Evolutionary conservation across 1,139 yeast genomes (phyloP).

Genomic region (Lodderomyces theae): DNA sequence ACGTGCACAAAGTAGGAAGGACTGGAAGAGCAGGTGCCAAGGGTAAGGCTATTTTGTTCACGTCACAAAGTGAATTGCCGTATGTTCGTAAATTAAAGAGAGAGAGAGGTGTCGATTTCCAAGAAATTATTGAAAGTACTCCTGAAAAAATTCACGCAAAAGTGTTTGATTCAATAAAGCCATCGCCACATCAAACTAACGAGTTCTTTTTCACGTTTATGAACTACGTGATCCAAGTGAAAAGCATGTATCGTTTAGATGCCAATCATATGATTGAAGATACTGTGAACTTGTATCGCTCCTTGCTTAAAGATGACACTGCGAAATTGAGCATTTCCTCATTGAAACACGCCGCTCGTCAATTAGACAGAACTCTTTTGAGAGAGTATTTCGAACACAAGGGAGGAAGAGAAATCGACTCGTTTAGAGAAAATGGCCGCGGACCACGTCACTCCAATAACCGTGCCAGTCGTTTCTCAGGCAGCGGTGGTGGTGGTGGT

Average conservation of each 20-base stretch:
- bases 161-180: slow-evolving; percentile 14
- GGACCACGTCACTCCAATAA: background rate
- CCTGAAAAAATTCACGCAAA: slow-evolving; percentile 6
- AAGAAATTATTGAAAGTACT: slow-evolving; percentile 18
- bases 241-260: slow-evolving; percentile 25
- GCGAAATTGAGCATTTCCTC: slow-evolving; percentile 13
- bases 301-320: slow-evolving; percentile 15
- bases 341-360: background rate
- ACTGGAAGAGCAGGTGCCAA: slow-evolving; percentile 90
- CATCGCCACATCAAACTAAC: slow-evolving; percentile 15
- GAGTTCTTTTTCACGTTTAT: slow-evolving; percentile 28
- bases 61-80: slow-evolving; percentile 45
- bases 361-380: slow-evolving; percentile 6
- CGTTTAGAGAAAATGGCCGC: background rate
- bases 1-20: slow-evolving; percentile 93
- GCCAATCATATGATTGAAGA: slow-evolving; percentile 10
- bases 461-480: background rate
- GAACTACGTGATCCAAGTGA: slow-evolving; percentile 32
- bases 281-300: slow-evolving; percentile 13
- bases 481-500: background rate
- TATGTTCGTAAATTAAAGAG: slow-evolving; percentile 43
- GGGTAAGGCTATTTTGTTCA: slow-evolving; percentile 62
- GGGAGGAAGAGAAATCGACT: background rate
- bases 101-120: slow-evolving; percentile 51
- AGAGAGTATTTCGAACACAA: slow-evolving; percentile 6